A percentile compares a stretch with the other conserved stretches of the same genome.
These are phyloP conservation scores for Myriosclerotinia duriaeana DNA, from an alignment of 2,329 filamentous ascomycete species.

Conservation along the genomic window DNA sequence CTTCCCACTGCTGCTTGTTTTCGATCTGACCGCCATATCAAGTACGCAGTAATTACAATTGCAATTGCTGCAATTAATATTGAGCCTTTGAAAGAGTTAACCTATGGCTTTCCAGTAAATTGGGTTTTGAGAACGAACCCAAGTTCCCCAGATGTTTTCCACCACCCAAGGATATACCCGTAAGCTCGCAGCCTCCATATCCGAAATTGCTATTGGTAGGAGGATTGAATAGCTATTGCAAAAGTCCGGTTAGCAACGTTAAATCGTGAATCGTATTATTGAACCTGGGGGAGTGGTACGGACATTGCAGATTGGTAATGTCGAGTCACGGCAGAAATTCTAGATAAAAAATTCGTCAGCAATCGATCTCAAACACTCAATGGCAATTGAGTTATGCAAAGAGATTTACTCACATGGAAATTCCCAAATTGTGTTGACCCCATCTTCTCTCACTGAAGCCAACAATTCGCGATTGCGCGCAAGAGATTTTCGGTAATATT, in stretches of 20 bases:
- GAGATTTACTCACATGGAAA: conserved; percentile 48
- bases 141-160: conserved; percentile 74
- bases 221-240: conserved; percentile 59
- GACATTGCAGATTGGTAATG: conserved; percentile 82
- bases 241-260: conserved; percentile 26
- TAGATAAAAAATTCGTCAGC: conserved; percentile 42
- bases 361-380: conserved; percentile 2
- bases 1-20: conserved; percentile 93
- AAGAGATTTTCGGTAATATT: conserved; percentile 5
- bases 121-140: conserved; percentile 53
- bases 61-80: conserved; percentile 80
- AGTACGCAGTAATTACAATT: conserved; percentile 63
- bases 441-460: conserved; percentile 27
- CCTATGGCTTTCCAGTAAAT: conserved; percentile 18
- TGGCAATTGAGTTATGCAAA: conserved; percentile 22
- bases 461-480: conserved; percentile 16
- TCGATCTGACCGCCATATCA: conserved; percentile 78
- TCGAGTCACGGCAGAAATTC: conserved; percentile 83
- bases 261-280: conserved; percentile 14
- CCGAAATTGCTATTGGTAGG: conserved; percentile 32
- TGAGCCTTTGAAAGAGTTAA: conserved; percentile 61
- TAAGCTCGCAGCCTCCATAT: conserved; percentile 68
- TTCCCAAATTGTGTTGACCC: conserved; percentile 53
- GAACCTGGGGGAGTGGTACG: conserved; percentile 42
- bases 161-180: conserved; percentile 69